phyloP scores from a whole-genome alignment of 306 rosid species.

The Rosa persica region DNA sequence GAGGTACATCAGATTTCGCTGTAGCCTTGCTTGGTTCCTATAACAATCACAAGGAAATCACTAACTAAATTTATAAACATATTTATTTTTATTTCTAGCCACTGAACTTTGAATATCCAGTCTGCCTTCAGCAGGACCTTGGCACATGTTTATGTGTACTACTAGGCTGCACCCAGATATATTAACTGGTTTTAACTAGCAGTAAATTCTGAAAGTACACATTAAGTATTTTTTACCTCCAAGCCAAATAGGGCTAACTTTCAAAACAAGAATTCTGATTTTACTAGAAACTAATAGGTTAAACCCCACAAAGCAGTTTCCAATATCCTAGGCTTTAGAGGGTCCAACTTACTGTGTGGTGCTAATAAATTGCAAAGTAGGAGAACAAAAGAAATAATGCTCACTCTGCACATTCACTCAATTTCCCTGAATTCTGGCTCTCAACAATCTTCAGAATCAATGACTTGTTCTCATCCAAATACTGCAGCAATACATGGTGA shows the following conservation, averaged over 20 bases:
- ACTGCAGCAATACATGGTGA: slow-evolving; percentile 50
- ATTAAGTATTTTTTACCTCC: neutral
- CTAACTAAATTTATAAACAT: neutral
- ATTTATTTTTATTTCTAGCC: neutral
- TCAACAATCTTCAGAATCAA: slow-evolving; percentile 96
- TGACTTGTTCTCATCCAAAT: slow-evolving; percentile 98
- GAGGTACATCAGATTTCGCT: slow-evolving; percentile 94
- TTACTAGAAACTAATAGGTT: neutral
- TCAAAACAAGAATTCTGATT: neutral
- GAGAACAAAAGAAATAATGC: slow-evolving; percentile 30
- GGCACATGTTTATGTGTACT: neutral
- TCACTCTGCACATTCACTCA: slow-evolving; percentile 97
- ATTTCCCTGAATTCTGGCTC: slow-evolving; percentile 91
- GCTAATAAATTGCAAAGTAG: neutral
- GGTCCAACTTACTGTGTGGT: neutral
- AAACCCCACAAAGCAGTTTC: neutral
- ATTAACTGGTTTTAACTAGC: neutral
- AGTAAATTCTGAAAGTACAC: neutral
- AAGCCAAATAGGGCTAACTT: neutral
- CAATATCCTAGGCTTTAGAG: neutral
- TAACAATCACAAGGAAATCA: slow-evolving; percentile 2
- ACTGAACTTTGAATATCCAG: neutral
- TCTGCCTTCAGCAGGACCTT: neutral
- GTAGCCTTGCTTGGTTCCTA: slow-evolving; percentile 98
- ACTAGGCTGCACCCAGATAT: neutral